These are phyloP conservation scores for Globisporangium paddicum DNA, from an alignment of 352 stramenopile genomes.

Conservation along the genomic window DNA sequence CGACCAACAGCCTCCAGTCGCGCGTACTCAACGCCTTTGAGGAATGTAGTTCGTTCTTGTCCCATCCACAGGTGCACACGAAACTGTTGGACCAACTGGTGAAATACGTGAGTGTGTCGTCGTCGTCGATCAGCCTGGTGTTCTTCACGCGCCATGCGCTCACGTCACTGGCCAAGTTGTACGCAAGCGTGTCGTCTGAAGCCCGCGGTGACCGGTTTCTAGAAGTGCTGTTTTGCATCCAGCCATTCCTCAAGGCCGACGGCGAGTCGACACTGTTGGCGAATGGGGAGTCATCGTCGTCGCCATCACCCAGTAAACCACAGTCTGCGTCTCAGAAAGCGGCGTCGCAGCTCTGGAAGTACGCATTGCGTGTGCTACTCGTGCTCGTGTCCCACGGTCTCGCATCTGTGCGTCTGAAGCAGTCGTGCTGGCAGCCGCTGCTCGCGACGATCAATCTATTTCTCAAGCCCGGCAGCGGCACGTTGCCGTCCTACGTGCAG, in stretches of 20 bases:
- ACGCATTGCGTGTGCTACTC: constrained; percentile 64
- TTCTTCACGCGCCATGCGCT: constrained; percentile 81
- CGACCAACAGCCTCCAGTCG: constrained; percentile 78
- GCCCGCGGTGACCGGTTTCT: constrained; percentile 54
- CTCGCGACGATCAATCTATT: constrained; percentile 63
- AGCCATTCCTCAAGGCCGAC: constrained; percentile 57
- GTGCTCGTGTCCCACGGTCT: constrained; percentile 72
- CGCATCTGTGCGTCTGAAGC: constrained; percentile 38
- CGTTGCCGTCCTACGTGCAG: constrained; percentile 51
- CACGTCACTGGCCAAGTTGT: constrained; percentile 70
- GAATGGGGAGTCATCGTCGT: neutral
- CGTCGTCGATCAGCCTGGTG: constrained; percentile 40
- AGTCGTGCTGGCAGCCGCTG: constrained; percentile 48
- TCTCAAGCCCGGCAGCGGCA: constrained; percentile 45
- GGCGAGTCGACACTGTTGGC: neutral
- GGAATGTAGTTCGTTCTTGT: constrained; percentile 66
- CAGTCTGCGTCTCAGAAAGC: constrained; percentile 61
- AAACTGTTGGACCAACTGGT: constrained; percentile 70
- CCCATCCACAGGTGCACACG: constrained; percentile 56
- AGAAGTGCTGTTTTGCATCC: constrained; percentile 57
- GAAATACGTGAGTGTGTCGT: constrained; percentile 46
- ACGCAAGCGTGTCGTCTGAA: constrained; percentile 50
- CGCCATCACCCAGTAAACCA: constrained; percentile 27
- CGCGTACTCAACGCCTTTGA: constrained; percentile 82
- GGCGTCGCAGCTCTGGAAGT: constrained; percentile 67